These are phyloP conservation scores for Pyrus betulifolia DNA, from an alignment of 306 rosid genomes.

Conservation along the genomic window DNA sequence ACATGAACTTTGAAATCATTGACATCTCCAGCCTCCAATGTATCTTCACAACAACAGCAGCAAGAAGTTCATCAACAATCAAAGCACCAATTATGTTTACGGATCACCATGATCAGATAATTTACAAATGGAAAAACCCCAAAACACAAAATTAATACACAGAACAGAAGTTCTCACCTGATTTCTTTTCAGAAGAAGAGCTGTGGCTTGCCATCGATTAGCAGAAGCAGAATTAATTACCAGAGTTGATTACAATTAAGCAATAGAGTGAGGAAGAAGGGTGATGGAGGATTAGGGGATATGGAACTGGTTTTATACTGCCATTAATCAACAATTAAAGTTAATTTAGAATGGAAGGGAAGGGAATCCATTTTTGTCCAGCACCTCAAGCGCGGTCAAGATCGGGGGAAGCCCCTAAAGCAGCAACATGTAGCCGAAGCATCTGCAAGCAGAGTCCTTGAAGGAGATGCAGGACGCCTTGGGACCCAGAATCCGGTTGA, in stretches of 20 bases:
- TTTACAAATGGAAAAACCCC: background rate
- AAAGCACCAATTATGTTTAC: background rate
- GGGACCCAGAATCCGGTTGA: no score
- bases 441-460: no score
- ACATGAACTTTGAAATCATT: constrained; percentile 53
- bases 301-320: background rate
- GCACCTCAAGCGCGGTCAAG: rapidly evolving
- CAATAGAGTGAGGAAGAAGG: background rate
- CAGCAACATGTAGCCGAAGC: no score
- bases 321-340: background rate
- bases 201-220: constrained; percentile 3
- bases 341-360: background rate
- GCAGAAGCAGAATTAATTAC: background rate
- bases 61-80: background rate
- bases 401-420: no score
- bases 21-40: constrained; percentile 42
- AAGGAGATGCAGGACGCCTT: no score
- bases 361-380: background rate
- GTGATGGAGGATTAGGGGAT: background rate
- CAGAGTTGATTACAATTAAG: background rate
- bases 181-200: background rate
- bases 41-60: constrained; percentile 13
- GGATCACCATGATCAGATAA: background rate
- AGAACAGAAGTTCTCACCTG: background rate
- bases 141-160: background rate